Base-by-base conservation (phyloP, 1,284 basidiomycete species). In the Anthracocystis walkeri region DNA sequence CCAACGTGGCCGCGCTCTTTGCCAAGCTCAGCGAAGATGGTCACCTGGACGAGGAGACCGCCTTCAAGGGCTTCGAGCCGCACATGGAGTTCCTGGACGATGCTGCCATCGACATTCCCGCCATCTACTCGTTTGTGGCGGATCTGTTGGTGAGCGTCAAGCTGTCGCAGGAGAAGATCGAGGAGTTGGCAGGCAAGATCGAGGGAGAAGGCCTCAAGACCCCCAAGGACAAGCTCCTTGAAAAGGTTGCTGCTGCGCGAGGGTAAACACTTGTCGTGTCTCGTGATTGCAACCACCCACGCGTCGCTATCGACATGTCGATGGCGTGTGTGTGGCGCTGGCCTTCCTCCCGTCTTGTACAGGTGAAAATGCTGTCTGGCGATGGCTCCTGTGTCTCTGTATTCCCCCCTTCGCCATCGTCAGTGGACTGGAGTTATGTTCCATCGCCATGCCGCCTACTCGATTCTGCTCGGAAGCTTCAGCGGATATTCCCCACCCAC, bases 41-140 rank as follows among this genome's bases (percentile, higher is more conserved):
- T 2, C 67, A 84, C 33, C 56, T 84, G 18, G 67, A 74, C 52
- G 81, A 85, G 62, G 70, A 68, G n/a, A 50, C 94, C 45, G 91
- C 95, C 14, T 89, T 90, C 7, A 70, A 88, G 90, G 68, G 88
- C 92, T 81, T 95, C 85, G 85, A 86, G 63, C 87, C 88, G 2
- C 88, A 90, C 58, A 90, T 92, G 60, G 91, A 92, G 84, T 86
- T 91, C 68, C 88, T 97, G 76, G 93, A 94, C 81, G 94, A 97
- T 83, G 90, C 94, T 62, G 90, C 90, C 20, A 91, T 95, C 80
- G 94, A 97, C 85, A 92, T 92, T 66, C 95, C 95, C 4, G 91
- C 92, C 82, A 94, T 93, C 0, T 91, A 92, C 87, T 86, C 89
- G 67, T 89, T 91, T 57, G 90, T 94, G 84, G 93, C 90, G 10